phyloP scores from a whole-genome alignment of 306 rosid species.

The barrel medic (Medicago truncatula) region DNA sequence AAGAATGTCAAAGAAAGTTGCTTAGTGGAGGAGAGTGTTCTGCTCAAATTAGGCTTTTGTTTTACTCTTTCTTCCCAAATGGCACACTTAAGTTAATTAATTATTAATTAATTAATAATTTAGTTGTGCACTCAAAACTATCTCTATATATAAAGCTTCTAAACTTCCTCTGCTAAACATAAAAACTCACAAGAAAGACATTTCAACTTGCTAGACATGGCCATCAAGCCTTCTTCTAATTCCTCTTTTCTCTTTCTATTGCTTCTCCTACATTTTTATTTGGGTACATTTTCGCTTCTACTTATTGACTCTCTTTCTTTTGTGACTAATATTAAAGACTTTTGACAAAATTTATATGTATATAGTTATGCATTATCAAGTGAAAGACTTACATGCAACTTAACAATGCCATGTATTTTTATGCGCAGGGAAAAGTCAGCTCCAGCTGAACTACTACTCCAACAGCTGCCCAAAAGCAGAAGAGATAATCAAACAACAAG shows the following conservation, averaged over 20 bases:
- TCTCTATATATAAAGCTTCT: constrained; percentile 21
- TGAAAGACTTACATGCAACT: neutral
- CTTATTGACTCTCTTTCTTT: neutral
- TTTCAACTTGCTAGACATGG: constrained; percentile 42
- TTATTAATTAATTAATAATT: neutral
- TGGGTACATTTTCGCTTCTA: constrained; percentile 45
- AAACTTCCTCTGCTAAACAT: neutral
- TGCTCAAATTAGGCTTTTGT: neutral
- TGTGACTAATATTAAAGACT: neutral
- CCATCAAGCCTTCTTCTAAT: constrained; percentile 32
- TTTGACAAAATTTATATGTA: neutral
- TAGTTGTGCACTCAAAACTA: neutral
- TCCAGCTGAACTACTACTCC: constrained; percentile 60
- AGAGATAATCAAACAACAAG: constrained; percentile 74
- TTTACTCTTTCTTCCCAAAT: constrained; percentile 9
- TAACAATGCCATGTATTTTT: neutral
- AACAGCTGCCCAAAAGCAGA: constrained; percentile 84
- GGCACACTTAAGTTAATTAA: constrained; percentile 13
- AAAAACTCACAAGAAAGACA: neutral
- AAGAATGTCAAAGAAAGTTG: constrained; percentile 33
- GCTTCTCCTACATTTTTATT: constrained; percentile 48
- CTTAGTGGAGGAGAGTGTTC: constrained; percentile 11
- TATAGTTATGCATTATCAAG: neutral
- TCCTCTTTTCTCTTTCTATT: constrained; percentile 43
- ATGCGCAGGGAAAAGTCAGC: constrained; percentile 63